These are phyloP conservation scores for Ophiostoma sp. DNA, from an alignment of 2,329 filamentous ascomycete species.

Conservation along the genomic window DNA sequence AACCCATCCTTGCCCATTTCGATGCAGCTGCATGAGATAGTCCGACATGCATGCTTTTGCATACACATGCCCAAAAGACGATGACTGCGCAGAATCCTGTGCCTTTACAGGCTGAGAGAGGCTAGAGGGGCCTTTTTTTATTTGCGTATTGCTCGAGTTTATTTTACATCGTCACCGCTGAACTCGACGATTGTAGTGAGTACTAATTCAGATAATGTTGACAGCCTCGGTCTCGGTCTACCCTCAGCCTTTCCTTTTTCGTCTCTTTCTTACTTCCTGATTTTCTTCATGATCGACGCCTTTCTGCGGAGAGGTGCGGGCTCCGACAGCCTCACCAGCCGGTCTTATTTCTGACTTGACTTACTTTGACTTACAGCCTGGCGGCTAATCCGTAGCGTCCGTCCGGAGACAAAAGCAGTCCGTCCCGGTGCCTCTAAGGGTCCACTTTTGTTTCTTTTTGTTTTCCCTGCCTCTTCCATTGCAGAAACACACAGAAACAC, in stretches of 20 bases:
- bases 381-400: background rate
- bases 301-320: background rate
- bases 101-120: background rate
- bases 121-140: background rate
- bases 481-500: background rate
- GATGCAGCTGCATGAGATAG: background rate
- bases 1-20: background rate
- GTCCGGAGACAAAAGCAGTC: background rate
- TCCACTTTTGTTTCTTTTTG: constrained; percentile 2
- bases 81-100: background rate
- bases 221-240: background rate
- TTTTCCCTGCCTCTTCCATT: background rate
- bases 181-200: background rate
- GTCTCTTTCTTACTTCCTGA: background rate
- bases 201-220: background rate
- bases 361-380: background rate
- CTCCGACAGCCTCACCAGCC: background rate
- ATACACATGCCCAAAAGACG: background rate
- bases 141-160: background rate
- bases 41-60: background rate
- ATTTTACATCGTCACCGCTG: background rate
- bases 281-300: background rate
- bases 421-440: background rate
- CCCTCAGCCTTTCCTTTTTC: background rate
- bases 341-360: background rate